A percentile compares a stretch with the other conserved stretches of the same genome.
Evolutionary conservation across 805 yeast species (phyloP).

Genomic region (Saturnispora saitoi): DNA sequence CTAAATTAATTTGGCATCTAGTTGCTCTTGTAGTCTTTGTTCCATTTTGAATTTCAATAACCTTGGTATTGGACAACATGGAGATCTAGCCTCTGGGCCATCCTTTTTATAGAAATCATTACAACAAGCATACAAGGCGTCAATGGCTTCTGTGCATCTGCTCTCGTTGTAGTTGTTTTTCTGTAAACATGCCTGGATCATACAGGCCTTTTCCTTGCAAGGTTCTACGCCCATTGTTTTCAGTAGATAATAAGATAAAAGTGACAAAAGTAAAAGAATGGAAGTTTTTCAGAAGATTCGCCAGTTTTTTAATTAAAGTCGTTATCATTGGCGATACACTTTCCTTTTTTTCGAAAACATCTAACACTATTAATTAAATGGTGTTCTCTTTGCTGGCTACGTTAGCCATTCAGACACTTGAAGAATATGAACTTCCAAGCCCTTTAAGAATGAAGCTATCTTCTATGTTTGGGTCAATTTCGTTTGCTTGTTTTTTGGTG

Average conservation of each 20-base stretch:
- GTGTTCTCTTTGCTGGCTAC: background rate
- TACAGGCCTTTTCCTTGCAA: slow-evolving; percentile 76
- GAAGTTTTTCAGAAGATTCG: no score
- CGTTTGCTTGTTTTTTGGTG: slow-evolving; percentile 75
- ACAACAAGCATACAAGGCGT: slow-evolving; percentile 70
- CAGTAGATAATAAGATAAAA: background rate
- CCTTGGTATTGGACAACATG: slow-evolving; percentile 72
- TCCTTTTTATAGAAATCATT: slow-evolving; percentile 49
- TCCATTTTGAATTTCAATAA: slow-evolving; percentile 54
- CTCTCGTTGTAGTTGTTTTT: slow-evolving; percentile 59
- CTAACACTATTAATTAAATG: background rate
- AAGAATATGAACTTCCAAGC: background rate
- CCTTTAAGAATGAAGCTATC: slow-evolving; percentile 29
- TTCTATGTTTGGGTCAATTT: slow-evolving; percentile 61
- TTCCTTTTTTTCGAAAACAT: background rate
- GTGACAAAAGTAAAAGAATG: background rate
- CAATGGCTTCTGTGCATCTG: slow-evolving; percentile 62
- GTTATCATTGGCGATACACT: no score
- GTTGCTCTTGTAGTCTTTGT: slow-evolving; percentile 47
- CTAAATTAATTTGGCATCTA: slow-evolving; percentile 46
- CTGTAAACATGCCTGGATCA: slow-evolving; percentile 72
- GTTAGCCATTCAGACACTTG: background rate
- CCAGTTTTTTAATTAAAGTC: no score
- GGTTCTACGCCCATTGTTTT: slow-evolving; percentile 28
- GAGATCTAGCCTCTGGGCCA: slow-evolving; percentile 52